These are phyloP conservation scores for Saccharomycopsis crataegensis DNA, from an alignment of 1,139 yeast genomes.

Conservation along the genomic window DNA sequence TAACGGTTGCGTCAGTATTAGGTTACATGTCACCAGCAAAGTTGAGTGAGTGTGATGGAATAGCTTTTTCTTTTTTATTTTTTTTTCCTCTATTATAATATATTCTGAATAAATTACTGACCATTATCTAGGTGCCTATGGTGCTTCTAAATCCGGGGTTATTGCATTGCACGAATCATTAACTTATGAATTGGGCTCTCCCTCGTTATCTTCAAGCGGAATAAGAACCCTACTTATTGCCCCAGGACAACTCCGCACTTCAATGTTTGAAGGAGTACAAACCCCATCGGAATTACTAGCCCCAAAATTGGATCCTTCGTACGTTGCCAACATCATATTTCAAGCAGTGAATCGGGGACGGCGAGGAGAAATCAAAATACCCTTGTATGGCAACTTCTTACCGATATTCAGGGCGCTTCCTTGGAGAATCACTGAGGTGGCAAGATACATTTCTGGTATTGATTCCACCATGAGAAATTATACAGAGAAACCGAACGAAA, in stretches of 20 bases:
- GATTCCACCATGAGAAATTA: conserved; percentile 30
- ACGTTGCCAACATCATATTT: conserved; percentile 56
- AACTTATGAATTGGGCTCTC: conserved; percentile 59
- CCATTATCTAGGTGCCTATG: conserved; percentile 46
- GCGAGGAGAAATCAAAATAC: conserved; percentile 63
- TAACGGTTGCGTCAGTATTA: conserved; percentile 74
- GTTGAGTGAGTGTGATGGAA: conserved; percentile 32
- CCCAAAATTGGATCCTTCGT: conserved; percentile 65
- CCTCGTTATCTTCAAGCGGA: conserved; percentile 37
- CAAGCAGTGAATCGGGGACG: conserved; percentile 51
- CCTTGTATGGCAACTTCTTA: conserved; percentile 65
- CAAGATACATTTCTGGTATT: conserved; percentile 52
- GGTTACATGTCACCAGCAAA: conserved; percentile 84
- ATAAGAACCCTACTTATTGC: conserved; percentile 70
- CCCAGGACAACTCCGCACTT: conserved; percentile 79
- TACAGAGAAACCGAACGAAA: conserved; percentile 2
- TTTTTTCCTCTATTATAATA: neutral
- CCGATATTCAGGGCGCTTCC: conserved; percentile 70
- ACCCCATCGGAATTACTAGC: conserved; percentile 74
- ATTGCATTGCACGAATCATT: conserved; percentile 80
- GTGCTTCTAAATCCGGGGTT: conserved; percentile 84
- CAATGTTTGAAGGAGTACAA: conserved; percentile 59
- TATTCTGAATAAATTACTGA: neutral
- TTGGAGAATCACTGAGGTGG: conserved; percentile 55
- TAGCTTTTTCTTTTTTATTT: too few species aligned